Evolutionary conservation across 2,329 filamentous ascomycete species (phyloP), one percentile per base, ranked within the genome.

Genomic region (Penicillium corylophilum): DNA sequence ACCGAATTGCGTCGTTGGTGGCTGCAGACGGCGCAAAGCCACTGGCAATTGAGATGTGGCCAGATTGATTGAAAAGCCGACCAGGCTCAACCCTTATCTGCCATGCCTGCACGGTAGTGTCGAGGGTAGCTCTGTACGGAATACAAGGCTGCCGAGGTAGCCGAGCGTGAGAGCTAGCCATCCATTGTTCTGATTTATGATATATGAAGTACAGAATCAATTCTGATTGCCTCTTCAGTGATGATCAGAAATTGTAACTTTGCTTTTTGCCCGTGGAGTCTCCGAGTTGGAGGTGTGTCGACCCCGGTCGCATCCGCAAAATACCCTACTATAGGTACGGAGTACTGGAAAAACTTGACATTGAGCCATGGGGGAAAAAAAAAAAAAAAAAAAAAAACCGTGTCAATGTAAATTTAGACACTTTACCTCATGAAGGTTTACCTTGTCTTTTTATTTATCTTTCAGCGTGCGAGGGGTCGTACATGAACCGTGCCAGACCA

Each of bases 1-100:
- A 20, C 26, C 40, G 24, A 18, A 43, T 38, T 31, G 18, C 22
- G 31, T 44, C 18, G 23, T 40, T 26, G 44, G 44, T 52, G 49
- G 49, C 50, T 52, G 40, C 50, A 51, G 44, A 16, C 33, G 38
- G 23, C 35, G 10, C 35, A 9, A 38, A 38, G 18, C 35, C 33
- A 35, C n/a, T 20, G 33, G 33, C n/a, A 38, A 20, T 38, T 38
- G 9, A 38, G 35, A 22, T 20, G 35, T 38, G 16, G 5, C 35
- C 5, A 20, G 18, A 20, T 38, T 18, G 8, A 22, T 38, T 38
- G 35, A 38, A 20, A 38, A 38, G 16, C 16, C 35, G 18, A 22
- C 35, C 10, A 4, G 9, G 3, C 18, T 4, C 9, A 4, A 20
- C 16, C 18, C 9, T 38, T 22, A 38, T 38, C 16, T 38, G 9